Evolutionary conservation across 148 eudicot genomes (phyloP).

Genomic region (Camellia japonica): DNA sequence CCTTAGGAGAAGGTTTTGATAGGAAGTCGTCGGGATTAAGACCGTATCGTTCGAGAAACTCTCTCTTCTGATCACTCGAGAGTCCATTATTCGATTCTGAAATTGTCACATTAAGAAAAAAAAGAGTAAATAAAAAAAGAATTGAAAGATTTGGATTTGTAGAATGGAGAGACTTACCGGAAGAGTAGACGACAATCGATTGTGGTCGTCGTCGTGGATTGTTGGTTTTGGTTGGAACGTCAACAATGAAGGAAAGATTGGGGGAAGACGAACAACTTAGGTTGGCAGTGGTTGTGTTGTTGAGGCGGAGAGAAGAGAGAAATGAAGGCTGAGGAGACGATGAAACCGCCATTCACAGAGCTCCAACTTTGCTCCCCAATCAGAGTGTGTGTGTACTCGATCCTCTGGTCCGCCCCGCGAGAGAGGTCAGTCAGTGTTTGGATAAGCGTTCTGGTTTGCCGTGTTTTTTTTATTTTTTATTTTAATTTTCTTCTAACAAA

Average conservation of each 20-base stretch:
- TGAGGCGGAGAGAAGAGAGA: slow-evolving; percentile 18
- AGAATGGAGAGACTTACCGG: too few species aligned
- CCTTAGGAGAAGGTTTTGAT: too few species aligned
- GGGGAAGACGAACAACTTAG: background rate
- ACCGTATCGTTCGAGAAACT: too few species aligned
- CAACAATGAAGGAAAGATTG: slow-evolving; percentile 7
- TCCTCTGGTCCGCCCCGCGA: background rate
- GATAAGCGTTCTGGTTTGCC: background rate
- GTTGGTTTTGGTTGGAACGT: slow-evolving; percentile 7
- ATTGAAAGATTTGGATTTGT: too few species aligned
- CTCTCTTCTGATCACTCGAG: slow-evolving; percentile 10
- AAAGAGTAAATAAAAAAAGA: slow-evolving; percentile 24
- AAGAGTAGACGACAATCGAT: slow-evolving; percentile 23
- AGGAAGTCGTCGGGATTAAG: too few species aligned
- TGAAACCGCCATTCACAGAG: slow-evolving; percentile 24
- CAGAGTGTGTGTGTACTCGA: background rate
- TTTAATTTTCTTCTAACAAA: background rate
- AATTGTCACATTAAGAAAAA: background rate
- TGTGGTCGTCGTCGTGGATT: slow-evolving; percentile 17
- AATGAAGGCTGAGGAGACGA: slow-evolving; percentile 18
- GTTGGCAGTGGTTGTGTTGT: background rate
- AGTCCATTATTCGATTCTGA: slow-evolving; percentile 40
- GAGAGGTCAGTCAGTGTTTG: background rate
- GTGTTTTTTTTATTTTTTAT: background rate
- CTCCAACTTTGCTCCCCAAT: background rate